Percentiles rank a stretch among this genome's conserved stretches.
Conservation (phyloP, 2,329 filamentous ascomycete genomes). For the Aspergillus candidus region DNA sequence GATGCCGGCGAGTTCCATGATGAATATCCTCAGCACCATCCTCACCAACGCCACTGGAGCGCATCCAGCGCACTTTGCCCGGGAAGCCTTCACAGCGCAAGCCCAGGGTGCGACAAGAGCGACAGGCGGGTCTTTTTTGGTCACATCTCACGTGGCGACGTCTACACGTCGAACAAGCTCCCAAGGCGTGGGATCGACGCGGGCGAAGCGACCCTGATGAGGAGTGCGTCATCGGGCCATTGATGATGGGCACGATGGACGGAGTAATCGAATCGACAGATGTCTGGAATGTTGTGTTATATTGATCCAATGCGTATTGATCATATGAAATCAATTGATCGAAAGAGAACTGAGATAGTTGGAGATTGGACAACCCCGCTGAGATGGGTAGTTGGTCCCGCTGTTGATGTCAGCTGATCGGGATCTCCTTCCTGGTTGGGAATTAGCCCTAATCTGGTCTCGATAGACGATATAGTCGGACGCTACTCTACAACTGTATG, state of each 20-base stretch:
- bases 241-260: too few species aligned
- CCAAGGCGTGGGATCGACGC: slow-evolving; percentile 27
- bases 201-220: slow-evolving; percentile 4
- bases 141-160: slow-evolving; percentile 34
- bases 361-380: too few species aligned
- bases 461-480: too few species aligned
- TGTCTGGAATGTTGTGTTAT: too few species aligned
- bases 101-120: slow-evolving; percentile 24
- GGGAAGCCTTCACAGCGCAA: slow-evolving; percentile 27
- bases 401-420: slow-evolving; percentile 6
- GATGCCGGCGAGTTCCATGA: slow-evolving; percentile 23
- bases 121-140: slow-evolving; percentile 27
- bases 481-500: too few species aligned
- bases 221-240: neutral
- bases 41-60: slow-evolving; percentile 7
- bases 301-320: too few species aligned
- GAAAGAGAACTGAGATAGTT: too few species aligned
- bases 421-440: slow-evolving; percentile 10
- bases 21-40: slow-evolving; percentile 5
- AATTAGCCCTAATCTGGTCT: neutral
- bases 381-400: too few species aligned
- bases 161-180: slow-evolving; percentile 31
- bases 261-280: too few species aligned
- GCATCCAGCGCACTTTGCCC: slow-evolving; percentile 27
- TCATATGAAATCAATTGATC: too few species aligned